Percentiles rank a stretch among this genome's conserved stretches.
Evolutionary conservation across 179 eudicot species (phyloP).

Genomic region (Heliamphora pulchella): DNA sequence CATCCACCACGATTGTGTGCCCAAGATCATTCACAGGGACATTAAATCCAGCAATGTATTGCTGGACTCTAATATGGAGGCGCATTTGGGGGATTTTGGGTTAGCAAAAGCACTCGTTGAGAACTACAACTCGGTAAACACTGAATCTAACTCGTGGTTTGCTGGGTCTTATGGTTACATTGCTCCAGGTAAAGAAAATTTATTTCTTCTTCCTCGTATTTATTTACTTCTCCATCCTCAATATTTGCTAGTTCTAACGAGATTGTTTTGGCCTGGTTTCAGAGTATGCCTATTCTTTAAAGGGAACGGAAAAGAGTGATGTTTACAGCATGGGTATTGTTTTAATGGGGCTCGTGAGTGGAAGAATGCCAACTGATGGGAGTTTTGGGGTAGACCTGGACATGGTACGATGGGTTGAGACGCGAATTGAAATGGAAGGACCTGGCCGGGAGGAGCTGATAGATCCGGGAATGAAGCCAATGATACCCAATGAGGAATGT

Average conservation of each 20-base stretch:
- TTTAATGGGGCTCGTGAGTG: constrained; percentile 81
- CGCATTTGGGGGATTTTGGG: constrained; percentile 96
- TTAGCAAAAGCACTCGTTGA: constrained; percentile 64
- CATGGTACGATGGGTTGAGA: constrained; percentile 94
- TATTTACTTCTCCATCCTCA: neutral
- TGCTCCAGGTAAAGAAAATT: constrained; percentile 69
- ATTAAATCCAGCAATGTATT: constrained; percentile 81
- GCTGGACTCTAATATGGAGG: constrained; percentile 81
- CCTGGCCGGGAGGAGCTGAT: constrained; percentile 42
- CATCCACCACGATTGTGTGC: constrained; percentile 88
- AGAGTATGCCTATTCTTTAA: constrained; percentile 91
- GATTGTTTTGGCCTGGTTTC: constrained; percentile 9
- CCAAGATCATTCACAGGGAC: constrained; percentile 91
- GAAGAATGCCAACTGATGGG: constrained; percentile 81
- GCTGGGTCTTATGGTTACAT: constrained; percentile 98
- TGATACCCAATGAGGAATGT: constrained; percentile 45
- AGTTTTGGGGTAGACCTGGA: constrained; percentile 72
- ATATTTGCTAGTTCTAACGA: neutral
- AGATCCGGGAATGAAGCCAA: constrained; percentile 58
- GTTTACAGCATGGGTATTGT: constrained; percentile 99
- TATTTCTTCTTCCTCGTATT: neutral
- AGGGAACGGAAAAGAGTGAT: constrained; percentile 92
- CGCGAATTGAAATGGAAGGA: constrained; percentile 50
- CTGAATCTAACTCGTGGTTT: constrained; percentile 78
- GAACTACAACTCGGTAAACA: constrained; percentile 48